Evolutionary conservation across 2,329 filamentous ascomycete species (phyloP).

Genomic region (Pestalotiopsis sp.): DNA sequence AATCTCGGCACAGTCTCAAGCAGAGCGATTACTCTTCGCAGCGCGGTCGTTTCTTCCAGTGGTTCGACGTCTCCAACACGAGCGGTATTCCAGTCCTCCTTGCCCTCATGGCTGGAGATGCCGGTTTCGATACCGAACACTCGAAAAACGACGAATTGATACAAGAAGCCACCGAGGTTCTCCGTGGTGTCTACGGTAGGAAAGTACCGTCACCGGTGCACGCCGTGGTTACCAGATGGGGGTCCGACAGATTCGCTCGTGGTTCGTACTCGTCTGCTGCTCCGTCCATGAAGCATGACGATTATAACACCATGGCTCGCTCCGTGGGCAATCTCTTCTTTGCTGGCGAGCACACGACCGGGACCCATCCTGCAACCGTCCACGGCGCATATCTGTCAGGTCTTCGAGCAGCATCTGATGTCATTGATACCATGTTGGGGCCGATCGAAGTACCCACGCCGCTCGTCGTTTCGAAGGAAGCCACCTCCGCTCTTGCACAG

Average conservation of each 20-base stretch:
- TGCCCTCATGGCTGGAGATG: conserved; percentile 93
- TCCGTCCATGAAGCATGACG: conserved; percentile 75
- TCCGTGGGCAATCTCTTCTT: conserved; percentile 88
- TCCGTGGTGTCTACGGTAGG: conserved; percentile 73
- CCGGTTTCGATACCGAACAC: conserved; percentile 83
- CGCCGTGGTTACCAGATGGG: conserved; percentile 90
- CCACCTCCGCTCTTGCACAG: conserved; percentile 30
- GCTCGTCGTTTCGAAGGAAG: conserved; percentile 68
- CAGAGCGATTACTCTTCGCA: conserved; percentile 77
- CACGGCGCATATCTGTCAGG: conserved; percentile 96
- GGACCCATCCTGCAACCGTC: conserved; percentile 93
- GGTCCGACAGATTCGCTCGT: conserved; percentile 83
- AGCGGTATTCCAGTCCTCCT: conserved; percentile 85
- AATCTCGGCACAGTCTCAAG: conserved; percentile 66
- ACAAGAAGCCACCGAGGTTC: conserved; percentile 74
- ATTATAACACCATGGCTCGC: conserved; percentile 90
- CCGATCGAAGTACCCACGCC: conserved; percentile 76
- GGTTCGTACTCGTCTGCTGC: conserved; percentile 96
- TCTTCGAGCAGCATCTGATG: conserved; percentile 82
- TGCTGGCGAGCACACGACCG: conserved; percentile 93
- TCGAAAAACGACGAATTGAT: conserved; percentile 75
- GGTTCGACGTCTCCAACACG: conserved; percentile 93
- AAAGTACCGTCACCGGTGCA: conserved; percentile 78
- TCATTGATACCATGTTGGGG: conserved; percentile 78
- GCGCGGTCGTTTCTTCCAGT: conserved; percentile 93